These are phyloP conservation scores for Cercophora newfieldiana DNA, from an alignment of 495 filamentous ascomycete genomes.

Conservation along the genomic window DNA sequence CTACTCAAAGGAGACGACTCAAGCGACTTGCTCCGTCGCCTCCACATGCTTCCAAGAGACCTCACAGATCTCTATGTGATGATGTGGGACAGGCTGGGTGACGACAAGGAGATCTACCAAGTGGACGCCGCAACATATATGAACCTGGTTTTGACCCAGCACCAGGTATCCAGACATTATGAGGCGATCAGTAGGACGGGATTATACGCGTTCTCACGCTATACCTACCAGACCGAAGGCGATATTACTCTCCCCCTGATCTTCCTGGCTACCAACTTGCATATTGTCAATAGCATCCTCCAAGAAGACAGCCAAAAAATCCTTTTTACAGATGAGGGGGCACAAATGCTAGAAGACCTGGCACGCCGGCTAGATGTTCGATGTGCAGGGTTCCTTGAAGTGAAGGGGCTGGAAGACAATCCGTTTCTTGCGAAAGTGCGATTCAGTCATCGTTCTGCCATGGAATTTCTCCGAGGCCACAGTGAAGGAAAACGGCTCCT, in stretches of 20 bases:
- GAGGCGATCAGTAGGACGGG: not conserved
- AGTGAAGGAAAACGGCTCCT: not conserved
- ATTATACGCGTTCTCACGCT: too few species aligned
- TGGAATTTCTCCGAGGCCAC: not conserved
- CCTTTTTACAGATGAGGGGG: not conserved
- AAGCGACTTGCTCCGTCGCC: not conserved
- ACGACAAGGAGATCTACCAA: constrained; percentile 10
- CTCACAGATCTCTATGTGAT: not conserved
- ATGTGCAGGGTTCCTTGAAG: constrained; percentile 1
- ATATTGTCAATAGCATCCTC: not conserved
- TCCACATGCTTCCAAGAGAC: not conserved
- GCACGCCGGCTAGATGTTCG: not conserved
- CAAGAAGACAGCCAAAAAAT: not conserved
- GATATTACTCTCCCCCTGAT: not conserved
- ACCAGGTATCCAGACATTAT: not conserved
- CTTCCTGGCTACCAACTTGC: not conserved
- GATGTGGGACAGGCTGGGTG: constrained; percentile 9
- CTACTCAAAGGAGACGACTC: constrained; percentile 3
- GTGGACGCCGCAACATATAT: constrained; percentile 5
- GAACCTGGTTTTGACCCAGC: not conserved
- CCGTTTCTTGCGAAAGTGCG: not conserved
- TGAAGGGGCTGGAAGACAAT: not conserved
- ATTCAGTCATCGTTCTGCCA: not conserved
- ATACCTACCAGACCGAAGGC: too few species aligned
- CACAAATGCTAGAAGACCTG: not conserved